phyloP scores from a whole-genome alignment of 129 eudicot species.

The Lonicera japonica region DNA sequence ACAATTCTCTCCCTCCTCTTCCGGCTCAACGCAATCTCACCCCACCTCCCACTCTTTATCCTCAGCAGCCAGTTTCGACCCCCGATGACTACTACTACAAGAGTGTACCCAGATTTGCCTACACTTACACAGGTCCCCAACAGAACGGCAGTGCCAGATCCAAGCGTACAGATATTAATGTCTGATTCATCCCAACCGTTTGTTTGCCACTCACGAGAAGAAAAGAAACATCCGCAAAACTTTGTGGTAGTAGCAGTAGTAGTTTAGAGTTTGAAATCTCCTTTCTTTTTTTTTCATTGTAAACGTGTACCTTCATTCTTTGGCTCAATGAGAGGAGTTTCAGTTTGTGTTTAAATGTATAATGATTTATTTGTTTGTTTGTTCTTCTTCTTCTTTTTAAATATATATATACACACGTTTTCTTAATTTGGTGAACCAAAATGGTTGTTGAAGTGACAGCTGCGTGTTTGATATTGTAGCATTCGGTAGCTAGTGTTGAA shows the following conservation, averaged over 20 bases:
- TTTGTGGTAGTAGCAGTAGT: neutral
- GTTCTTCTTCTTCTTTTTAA: neutral
- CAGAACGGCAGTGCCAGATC: slow-evolving; percentile 54
- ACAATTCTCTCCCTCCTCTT: slow-evolving; percentile 72
- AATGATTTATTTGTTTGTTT: slow-evolving; percentile 1
- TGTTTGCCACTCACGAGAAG: slow-evolving; percentile 7
- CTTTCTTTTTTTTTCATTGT: slow-evolving; percentile 12
- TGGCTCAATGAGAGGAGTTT: slow-evolving; percentile 2
- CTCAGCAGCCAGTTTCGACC: slow-evolving; percentile 89
- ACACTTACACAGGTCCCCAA: slow-evolving; percentile 36
- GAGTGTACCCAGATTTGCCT: slow-evolving; percentile 57
- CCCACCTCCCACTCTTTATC: slow-evolving; percentile 92
- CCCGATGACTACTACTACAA: slow-evolving; percentile 62
- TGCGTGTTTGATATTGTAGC: too few relatives aligned
- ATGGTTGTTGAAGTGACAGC: too few relatives aligned
- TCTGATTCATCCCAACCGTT: slow-evolving; percentile 24
- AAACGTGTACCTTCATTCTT: slow-evolving; percentile 33
- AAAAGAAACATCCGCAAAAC: neutral
- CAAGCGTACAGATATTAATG: slow-evolving; percentile 85
- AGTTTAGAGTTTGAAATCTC: slow-evolving; percentile 7
- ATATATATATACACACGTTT: neutral
- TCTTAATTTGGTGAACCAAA: too few relatives aligned
- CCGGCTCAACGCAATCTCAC: slow-evolving; percentile 93
- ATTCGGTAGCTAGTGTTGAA: too few relatives aligned
- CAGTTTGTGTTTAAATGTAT: slow-evolving; percentile 1